Evolutionary conservation across 352 stramenopile genomes (phyloP), one percentile per base, ranked within the genome.

Genomic region (Achlya hypogyna): DNA sequence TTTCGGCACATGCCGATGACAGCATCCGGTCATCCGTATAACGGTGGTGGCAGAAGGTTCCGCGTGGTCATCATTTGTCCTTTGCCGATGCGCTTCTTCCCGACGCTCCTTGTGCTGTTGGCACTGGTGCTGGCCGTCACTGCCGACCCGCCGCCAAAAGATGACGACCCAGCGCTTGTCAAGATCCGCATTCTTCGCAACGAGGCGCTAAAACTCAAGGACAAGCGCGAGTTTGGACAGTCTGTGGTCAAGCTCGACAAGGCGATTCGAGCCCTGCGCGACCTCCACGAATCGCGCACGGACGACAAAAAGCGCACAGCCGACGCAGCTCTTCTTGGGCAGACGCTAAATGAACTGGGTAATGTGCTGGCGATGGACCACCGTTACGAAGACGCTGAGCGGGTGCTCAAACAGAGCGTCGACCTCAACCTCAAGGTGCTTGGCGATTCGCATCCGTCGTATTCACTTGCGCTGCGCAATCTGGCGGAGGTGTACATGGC

Each of bases 341-440:
- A 94, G 66, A 73, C 91, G 51, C 76, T 94, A 51, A 88, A 78
- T 45, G 86, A 94, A 68, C 90, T 91, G 43, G 86, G 86, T 12
- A 82, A 79, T 5, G 78, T 91, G 18, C 69, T 94, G 5, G 83
- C 88, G 43, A 81, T 82, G 59, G 74, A 81, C 40, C 79, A 90
- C 49, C 74, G 90, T 38, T 86, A 82, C 58, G 82, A 89, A 45
- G 81, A 92, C 56, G 86, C 86, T 1, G 78, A 88, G 16, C 81
- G 89, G 23, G 83, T 94, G 35, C 68, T 94, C 1, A 75, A 89
- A 53, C 84, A 94, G 65, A 79, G 84, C 8, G 73, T 89, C 14
- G 68, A 78, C 18, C 87, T 93, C 74, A 81, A 81, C 58, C 72
- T 86, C 70, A 81, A 83, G 53, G 81, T 94, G 49, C 91, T 88